phyloP scores from a whole-genome alignment of 2,329 filamentous ascomycete species.

The Diplodia mutila region DNA sequence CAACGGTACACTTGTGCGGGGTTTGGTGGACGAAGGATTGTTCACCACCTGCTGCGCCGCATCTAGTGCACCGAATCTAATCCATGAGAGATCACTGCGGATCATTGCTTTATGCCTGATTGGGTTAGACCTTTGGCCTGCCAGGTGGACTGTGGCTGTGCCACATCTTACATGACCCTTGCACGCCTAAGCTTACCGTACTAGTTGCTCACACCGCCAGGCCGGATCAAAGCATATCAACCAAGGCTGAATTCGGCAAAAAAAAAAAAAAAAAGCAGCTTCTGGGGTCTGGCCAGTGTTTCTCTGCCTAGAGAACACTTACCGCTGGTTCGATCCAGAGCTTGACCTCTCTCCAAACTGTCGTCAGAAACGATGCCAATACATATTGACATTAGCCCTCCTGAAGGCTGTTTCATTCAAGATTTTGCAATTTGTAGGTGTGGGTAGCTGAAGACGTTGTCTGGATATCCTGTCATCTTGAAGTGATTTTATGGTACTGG shows the following conservation, averaged over 20 bases:
- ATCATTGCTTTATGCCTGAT: background rate
- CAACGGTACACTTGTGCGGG: background rate
- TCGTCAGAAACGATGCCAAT: too few species aligned
- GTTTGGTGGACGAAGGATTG: background rate
- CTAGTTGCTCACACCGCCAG: background rate
- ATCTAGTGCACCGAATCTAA: background rate
- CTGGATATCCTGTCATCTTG: too few species aligned
- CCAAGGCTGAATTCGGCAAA: background rate
- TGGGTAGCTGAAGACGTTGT: too few species aligned
- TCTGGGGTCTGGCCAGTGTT: background rate
- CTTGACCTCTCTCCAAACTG: background rate
- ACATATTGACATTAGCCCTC: too few species aligned
- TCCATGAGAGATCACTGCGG: background rate
- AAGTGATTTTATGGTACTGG: too few species aligned
- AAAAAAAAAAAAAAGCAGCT: too few species aligned
- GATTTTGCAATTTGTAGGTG: too few species aligned
- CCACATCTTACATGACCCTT: background rate
- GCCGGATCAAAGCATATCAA: background rate
- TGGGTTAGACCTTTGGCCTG: too few species aligned
- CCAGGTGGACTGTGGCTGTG: background rate
- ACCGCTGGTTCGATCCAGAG: background rate
- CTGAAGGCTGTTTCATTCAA: too few species aligned
- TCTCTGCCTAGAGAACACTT: background rate
- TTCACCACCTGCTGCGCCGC: background rate
- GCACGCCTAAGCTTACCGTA: background rate